phyloP scores from a whole-genome alignment of 331 rosid species.

The Cydonia oblonga region DNA sequence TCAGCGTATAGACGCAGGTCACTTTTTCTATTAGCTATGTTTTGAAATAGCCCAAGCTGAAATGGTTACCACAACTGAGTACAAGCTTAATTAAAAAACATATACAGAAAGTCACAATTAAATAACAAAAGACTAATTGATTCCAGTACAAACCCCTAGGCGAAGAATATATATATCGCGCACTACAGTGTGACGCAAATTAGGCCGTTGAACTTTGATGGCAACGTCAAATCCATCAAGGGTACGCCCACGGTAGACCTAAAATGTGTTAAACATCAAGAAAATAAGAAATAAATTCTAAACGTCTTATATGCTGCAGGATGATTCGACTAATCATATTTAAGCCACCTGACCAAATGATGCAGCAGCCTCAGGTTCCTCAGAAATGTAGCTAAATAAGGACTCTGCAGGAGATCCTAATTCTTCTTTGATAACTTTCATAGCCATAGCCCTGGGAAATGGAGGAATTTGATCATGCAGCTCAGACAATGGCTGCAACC shows the following conservation, averaged over 20 bases:
- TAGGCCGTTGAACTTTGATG: conserved; percentile 91
- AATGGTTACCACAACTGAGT: conserved; percentile 15
- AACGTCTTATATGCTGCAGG: background rate
- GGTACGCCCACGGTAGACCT: conserved; percentile 72
- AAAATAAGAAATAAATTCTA: conserved; percentile 9
- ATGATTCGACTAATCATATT: background rate
- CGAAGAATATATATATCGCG: conserved; percentile 94
- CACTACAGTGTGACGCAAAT: conserved; percentile 77
- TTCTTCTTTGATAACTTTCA: conserved; percentile 83
- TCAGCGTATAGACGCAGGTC: conserved; percentile 89
- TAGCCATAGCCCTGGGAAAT: conserved; percentile 70
- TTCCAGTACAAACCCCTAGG: conserved; percentile 69
- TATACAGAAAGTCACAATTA: background rate
- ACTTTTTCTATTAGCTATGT: conserved; percentile 77
- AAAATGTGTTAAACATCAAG: conserved; percentile 11
- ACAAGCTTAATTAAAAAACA: conserved; percentile 1
- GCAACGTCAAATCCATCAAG: conserved; percentile 69
- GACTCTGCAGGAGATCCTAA: conserved; percentile 68
- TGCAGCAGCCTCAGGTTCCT: conserved; percentile 89
- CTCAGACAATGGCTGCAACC: conserved; percentile 80
- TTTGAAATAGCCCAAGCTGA: conserved; percentile 77
- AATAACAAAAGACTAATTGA: background rate
- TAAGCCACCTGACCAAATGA: conserved; percentile 89
- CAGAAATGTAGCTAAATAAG: conserved; percentile 63
- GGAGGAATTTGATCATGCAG: conserved; percentile 92